phyloP scores from a whole-genome alignment of 352 stramenopile species.

The Proteromonas lacertae region DNA sequence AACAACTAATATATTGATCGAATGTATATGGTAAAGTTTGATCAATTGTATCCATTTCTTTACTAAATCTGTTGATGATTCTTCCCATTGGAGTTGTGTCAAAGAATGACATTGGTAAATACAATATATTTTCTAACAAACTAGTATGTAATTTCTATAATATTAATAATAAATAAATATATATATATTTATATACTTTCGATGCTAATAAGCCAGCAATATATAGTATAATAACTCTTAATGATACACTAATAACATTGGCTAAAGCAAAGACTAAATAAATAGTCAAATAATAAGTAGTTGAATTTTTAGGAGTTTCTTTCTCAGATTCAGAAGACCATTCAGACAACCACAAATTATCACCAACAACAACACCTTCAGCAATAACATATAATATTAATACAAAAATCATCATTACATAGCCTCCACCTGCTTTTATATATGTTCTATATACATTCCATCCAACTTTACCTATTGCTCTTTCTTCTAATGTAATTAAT shows the following conservation, averaged over 20 bases:
- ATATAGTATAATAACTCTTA: conserved; percentile 16
- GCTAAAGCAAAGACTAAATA: neutral
- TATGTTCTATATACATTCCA: neutral
- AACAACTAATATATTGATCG: too few species aligned
- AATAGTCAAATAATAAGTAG: neutral
- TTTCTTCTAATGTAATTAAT: neutral
- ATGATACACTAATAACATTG: too few species aligned
- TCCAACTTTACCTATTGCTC: neutral
- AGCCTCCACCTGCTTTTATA: neutral
- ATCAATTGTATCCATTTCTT: conserved; percentile 52
- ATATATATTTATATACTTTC: neutral
- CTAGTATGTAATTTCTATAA: neutral
- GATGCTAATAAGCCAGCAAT: conserved; percentile 4
- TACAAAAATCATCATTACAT: too few species aligned
- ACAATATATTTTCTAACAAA: conserved; percentile 15
- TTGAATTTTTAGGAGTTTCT: neutral
- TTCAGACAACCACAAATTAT: too few species aligned
- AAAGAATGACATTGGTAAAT: conserved; percentile 42
- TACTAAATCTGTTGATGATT: conserved; percentile 62
- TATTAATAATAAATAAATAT: neutral
- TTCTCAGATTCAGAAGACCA: too few species aligned
- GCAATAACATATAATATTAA: too few species aligned
- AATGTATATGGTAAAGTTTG: conserved; percentile 8
- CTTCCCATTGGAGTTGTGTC: conserved; percentile 50
- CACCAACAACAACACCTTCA: too few species aligned